Evolutionary conservation across 306 rosid genomes (phyloP), one percentile per base, ranked within the genome.

Genomic region (Vicia sativa): DNA sequence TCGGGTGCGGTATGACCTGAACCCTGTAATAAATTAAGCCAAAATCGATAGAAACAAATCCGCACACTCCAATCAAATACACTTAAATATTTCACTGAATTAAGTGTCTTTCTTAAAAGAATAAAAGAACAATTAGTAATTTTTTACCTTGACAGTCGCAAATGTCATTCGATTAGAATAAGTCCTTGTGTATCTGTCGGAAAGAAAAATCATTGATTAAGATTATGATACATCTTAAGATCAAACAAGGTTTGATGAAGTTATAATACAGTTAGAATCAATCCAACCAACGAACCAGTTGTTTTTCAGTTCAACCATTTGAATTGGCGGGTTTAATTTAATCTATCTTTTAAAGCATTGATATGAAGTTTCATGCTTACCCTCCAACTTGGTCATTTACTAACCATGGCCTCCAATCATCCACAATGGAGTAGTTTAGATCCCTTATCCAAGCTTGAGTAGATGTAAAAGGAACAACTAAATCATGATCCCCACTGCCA

Each of bases 401-500:
- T 31, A 73, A 37, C 92, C 82, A 78, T 14, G 81, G 79, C 62
- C 85, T 78, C 89, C 84, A 79, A 4, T 50, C 77, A 57, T 60
- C 70, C 2, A 77, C 56, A 19, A 84, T 70, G 46, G 78, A 62
- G 64, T 79, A 75, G 67, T 84, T 87, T 13, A 82, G 75, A 56
- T 73, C 67, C 65, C 81, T 84, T 46, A 84, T 87, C 89, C 86
- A 87, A 1, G 43, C 73, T 61, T 65, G 84, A 23, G 89, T 87
- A 7, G 89, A 73, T 14, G 63, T 4, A 73, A 72, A 78, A 3
- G 92, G 76, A 46, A 82, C 5, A 0, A 1, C 0, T 31, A 38
- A 14, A 61, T 84, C 89, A 78, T 84, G 87, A 62, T 87, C 87
- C 2, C 92, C 89, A 14, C 85, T 86, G 74, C 37, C 19, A 23